phyloP scores from a whole-genome alignment of 2,329 filamentous ascomycete genomes.

The Calonectria pseudoreteaudii region DNA sequence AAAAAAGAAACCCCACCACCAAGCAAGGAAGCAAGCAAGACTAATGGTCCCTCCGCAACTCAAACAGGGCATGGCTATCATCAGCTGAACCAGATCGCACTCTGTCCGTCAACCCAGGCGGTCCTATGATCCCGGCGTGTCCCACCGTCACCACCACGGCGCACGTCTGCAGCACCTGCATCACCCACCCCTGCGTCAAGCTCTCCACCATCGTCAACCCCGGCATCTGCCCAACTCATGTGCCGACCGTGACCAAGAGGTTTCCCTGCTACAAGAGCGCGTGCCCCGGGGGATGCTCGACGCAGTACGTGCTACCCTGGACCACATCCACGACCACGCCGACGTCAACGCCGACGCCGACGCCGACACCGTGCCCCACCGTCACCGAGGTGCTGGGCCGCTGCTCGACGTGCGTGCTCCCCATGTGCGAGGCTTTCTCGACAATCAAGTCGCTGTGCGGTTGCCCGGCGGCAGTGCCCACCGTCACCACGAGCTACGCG shows the following conservation, averaged over 20 bases:
- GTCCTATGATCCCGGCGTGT: slow-evolving; percentile 34
- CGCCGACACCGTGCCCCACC: slow-evolving; percentile 46
- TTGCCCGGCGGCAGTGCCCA: slow-evolving; percentile 46
- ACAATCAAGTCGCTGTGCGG: slow-evolving; percentile 49
- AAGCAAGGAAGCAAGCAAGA: neutral
- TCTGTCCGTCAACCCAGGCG: slow-evolving; percentile 3
- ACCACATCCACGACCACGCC: slow-evolving; percentile 11
- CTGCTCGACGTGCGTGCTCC: slow-evolving; percentile 50
- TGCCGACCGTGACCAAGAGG: slow-evolving; percentile 42
- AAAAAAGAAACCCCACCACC: neutral
- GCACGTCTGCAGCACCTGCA: slow-evolving; percentile 49
- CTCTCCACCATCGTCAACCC: slow-evolving; percentile 47
- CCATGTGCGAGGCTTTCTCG: slow-evolving; percentile 44
- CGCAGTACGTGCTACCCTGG: slow-evolving; percentile 38
- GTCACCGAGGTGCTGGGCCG: slow-evolving; percentile 45
- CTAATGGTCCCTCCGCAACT: neutral
- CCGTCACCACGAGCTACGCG: slow-evolving; percentile 42
- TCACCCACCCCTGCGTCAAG: slow-evolving; percentile 44
- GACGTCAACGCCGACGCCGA: neutral
- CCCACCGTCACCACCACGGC: slow-evolving; percentile 50
- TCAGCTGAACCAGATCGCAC: neutral
- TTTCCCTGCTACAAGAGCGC: slow-evolving; percentile 37
- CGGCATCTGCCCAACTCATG: slow-evolving; percentile 42
- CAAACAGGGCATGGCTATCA: neutral
- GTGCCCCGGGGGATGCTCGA: slow-evolving; percentile 41